These are phyloP conservation scores for Diaporthe sp. DNA, from an alignment of 2,329 filamentous ascomycete genomes.

Conservation along the genomic window DNA sequence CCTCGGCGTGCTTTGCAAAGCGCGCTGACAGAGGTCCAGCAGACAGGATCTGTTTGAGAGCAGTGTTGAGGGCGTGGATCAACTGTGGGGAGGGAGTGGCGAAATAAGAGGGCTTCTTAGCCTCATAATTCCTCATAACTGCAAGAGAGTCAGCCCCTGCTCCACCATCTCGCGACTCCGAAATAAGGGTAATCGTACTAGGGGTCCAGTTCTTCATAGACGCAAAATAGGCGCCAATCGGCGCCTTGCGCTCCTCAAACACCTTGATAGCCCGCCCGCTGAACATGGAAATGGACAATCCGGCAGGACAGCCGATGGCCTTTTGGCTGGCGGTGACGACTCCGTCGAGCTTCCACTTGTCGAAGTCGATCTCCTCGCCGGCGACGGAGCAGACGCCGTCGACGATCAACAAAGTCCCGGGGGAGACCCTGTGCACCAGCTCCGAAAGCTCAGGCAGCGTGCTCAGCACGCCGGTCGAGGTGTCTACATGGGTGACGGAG, in stretches of 20 bases:
- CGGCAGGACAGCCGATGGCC: constrained; percentile 94
- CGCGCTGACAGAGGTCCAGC: constrained; percentile 78
- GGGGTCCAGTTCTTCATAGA: constrained; percentile 98
- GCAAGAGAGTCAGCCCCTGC: constrained; percentile 29
- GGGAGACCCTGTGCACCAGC: constrained; percentile 86
- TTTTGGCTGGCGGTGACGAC: constrained; percentile 97
- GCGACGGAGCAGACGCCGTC: constrained; percentile 98
- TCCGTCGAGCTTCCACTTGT: constrained; percentile 92
- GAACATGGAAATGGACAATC: constrained; percentile 93
- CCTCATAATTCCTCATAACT: constrained; percentile 99
- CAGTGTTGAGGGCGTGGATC: constrained; percentile 90
- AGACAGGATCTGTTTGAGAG: constrained; percentile 86
- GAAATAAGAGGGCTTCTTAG: constrained; percentile 97
- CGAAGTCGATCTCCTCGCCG: constrained; percentile 94
- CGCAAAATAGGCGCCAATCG: constrained; percentile 90
- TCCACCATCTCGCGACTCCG: constrained; percentile 21
- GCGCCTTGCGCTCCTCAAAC: constrained; percentile 83
- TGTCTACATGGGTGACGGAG: constrained; percentile 97
- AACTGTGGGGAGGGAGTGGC: constrained; percentile 96
- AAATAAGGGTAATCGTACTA: constrained; percentile 62
- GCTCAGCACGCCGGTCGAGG: constrained; percentile 93
- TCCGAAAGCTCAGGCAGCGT: constrained; percentile 88
- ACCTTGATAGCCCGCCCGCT: constrained; percentile 87
- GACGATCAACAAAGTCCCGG: constrained; percentile 90
- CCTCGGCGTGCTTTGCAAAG: constrained; percentile 82